Evolutionary conservation across 73 alveolate genomes (phyloP).

Genomic region (Uronychia binucleata): DNA sequence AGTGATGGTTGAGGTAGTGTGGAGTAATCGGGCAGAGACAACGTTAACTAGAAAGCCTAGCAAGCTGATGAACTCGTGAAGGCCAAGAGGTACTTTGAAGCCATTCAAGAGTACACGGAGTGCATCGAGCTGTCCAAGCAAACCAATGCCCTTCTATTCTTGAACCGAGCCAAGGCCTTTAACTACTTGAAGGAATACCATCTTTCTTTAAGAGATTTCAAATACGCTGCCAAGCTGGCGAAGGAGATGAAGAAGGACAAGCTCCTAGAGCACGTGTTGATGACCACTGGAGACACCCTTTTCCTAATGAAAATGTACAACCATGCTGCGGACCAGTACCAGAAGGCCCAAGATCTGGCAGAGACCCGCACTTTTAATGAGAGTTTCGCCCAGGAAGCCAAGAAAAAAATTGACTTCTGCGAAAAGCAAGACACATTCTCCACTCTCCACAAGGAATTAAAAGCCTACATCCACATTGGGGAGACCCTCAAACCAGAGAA

Average conservation of each 20-base stretch:
- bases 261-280: neutral
- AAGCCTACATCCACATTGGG: neutral
- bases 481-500: neutral
- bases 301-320: neutral
- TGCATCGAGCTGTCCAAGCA: neutral
- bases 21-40: too few relatives aligned
- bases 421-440: neutral
- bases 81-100: too few relatives aligned
- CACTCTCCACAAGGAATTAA: too few relatives aligned
- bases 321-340: neutral
- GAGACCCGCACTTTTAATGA: neutral
- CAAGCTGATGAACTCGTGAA: too few relatives aligned
- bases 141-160: neutral
- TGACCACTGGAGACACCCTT: neutral
- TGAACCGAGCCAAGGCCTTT: neutral
- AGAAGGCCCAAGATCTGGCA: neutral
- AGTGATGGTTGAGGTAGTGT: too few relatives aligned
- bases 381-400: neutral
- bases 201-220: neutral
- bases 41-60: too few relatives aligned
- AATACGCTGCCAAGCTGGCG: neutral
- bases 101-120: neutral
- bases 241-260: neutral
- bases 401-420: neutral
- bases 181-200: neutral